Conservation (phyloP, 177 flowering plant species). For the Vitis hybrid region DNA sequence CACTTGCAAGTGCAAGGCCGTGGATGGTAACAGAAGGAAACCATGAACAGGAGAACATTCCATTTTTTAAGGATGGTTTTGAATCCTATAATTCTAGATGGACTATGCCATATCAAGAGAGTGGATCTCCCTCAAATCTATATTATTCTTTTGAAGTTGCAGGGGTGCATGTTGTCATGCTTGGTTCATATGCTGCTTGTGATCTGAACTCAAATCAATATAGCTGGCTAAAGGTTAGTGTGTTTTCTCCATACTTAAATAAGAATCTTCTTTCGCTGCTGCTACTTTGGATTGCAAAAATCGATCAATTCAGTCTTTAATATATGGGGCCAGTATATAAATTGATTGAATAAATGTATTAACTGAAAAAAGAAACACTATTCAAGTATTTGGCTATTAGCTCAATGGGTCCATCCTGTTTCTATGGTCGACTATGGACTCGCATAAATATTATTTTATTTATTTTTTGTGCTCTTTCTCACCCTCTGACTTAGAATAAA, state of each 20-base stretch:
- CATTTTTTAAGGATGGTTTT: constrained; percentile 58
- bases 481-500: neutral
- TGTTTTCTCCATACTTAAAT: neutral
- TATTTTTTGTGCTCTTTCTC: neutral
- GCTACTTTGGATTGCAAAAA: neutral
- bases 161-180: constrained; percentile 87
- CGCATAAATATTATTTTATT: neutral
- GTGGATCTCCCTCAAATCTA: constrained; percentile 83
- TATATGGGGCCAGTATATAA: too few species aligned
- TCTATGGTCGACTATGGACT: neutral
- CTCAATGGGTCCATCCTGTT: neutral
- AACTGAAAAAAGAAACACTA: too few species aligned
- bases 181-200: constrained; percentile 84
- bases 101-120: constrained; percentile 95
- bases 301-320: neutral
- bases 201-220: constrained; percentile 82
- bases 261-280: neutral
- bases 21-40: constrained; percentile 99
- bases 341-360: too few species aligned
- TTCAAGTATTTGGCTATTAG: too few species aligned
- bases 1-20: constrained; percentile 89
- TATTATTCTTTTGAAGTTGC: constrained; percentile 95
- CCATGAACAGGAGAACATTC: constrained; percentile 81
- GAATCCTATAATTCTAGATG: constrained; percentile 85
- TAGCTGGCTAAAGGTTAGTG: constrained; percentile 81